Conservation (phyloP, 768 basidiomycete species). For the Pleurotus platypus region DNA sequence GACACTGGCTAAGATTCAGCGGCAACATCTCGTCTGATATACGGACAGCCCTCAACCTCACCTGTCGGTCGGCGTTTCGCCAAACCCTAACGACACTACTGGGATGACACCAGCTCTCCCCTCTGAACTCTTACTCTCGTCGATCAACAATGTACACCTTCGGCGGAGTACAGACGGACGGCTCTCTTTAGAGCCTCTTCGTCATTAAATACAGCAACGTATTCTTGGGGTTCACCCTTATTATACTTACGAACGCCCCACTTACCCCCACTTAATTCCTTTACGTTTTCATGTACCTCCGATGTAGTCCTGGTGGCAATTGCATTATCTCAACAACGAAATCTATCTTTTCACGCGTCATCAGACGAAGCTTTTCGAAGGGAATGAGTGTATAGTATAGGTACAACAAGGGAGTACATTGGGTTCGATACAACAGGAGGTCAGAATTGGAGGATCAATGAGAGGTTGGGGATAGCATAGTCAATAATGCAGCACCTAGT, state of each 20-base stretch:
- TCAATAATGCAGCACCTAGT: background rate
- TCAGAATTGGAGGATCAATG: background rate
- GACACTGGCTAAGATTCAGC: conserved; percentile 19
- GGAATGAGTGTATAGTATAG: background rate
- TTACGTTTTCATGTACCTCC: background rate
- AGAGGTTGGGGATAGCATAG: background rate
- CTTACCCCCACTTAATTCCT: background rate
- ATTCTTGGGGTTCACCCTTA: too few relatives aligned
- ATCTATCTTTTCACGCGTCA: background rate
- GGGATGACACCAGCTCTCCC: background rate
- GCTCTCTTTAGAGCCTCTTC: background rate
- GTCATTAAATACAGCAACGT: too few relatives aligned
- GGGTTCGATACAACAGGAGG: background rate
- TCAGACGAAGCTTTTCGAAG: background rate
- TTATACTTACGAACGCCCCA: background rate
- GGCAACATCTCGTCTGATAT: conserved; percentile 1
- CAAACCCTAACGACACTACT: background rate
- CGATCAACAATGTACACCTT: background rate
- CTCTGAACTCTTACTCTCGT: background rate
- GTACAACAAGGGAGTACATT: background rate
- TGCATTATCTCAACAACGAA: background rate
- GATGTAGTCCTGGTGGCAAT: background rate
- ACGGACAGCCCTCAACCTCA: background rate
- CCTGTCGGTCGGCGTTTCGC: background rate
- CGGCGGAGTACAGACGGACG: background rate